Conservation (phyloP, 345 rosid genomes). For the Rhodamnia argentea region DNA sequence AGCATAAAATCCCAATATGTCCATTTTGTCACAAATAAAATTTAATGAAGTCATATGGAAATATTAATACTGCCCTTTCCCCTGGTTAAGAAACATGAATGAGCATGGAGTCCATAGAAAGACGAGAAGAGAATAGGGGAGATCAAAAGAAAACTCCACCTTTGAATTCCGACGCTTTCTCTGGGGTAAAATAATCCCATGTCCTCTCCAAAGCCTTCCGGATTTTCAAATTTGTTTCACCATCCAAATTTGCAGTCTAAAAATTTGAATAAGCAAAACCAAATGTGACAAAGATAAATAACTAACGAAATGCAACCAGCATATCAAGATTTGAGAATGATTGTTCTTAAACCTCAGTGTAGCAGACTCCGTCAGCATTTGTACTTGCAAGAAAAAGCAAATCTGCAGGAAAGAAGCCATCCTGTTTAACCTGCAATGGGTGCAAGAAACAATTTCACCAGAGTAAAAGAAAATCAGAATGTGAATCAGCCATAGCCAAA, state of each 20-base stretch:
- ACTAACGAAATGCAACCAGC: background rate
- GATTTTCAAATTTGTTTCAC: conserved; percentile 98
- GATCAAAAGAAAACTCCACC: conserved; percentile 28
- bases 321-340: background rate
- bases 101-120: background rate
- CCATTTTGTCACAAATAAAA: background rate
- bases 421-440: conserved; percentile 78
- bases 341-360: conserved; percentile 55
- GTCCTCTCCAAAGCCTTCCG: conserved; percentile 96
- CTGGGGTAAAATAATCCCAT: conserved; percentile 92
- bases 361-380: conserved; percentile 94
- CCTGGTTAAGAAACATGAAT: background rate
- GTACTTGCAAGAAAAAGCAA: conserved; percentile 84
- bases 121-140: background rate
- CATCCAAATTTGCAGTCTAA: conserved; percentile 97
- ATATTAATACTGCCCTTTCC: background rate
- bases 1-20: background rate
- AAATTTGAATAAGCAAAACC: conserved; percentile 12
- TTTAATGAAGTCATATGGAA: background rate
- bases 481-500: background rate
- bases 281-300: background rate
- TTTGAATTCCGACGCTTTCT: conserved; percentile 81
- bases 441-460: background rate
- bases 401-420: conserved; percentile 95
- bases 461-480: background rate